These are phyloP conservation scores for Mucor mucedo DNA, from an alignment of 371 early-diverging fungal species.

Conservation along the genomic window DNA sequence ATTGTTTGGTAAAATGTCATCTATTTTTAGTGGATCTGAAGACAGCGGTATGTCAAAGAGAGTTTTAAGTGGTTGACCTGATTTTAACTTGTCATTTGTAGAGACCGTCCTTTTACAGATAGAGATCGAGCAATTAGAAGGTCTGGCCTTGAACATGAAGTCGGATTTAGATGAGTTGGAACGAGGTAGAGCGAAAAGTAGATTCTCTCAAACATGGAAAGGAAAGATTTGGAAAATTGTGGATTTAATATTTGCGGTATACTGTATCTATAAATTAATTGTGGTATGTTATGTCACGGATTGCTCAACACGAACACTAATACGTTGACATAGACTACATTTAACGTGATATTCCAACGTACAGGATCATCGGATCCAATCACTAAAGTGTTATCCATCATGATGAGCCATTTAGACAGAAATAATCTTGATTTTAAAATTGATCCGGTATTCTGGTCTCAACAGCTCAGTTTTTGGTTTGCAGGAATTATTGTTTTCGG, in stretches of 20 bases:
- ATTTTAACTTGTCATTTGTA: not conserved
- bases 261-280: constrained; percentile 87
- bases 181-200: constrained; percentile 49
- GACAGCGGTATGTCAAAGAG: not conserved
- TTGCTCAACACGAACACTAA: not conserved
- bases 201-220: constrained; percentile 73
- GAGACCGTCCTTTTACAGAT: constrained; percentile 23
- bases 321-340: constrained; percentile 54
- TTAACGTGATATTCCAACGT: constrained; percentile 81
- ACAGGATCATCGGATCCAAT: constrained; percentile 86
- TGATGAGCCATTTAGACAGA: constrained; percentile 59
- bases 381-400: constrained; percentile 74
- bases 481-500: constrained; percentile 87
- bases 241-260: constrained; percentile 82
- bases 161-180: constrained; percentile 46
- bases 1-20: not conserved
- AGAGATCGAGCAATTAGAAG: constrained; percentile 44
- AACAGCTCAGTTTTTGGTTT: constrained; percentile 90
- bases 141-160: constrained; percentile 35
- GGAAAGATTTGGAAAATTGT: constrained; percentile 79
- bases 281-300: constrained; percentile 57
- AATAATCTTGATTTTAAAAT: constrained; percentile 59
- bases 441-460: constrained; percentile 85
- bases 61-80: not conserved
- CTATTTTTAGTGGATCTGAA: constrained; percentile 1